A percentile compares a stretch with the other conserved stretches of the same genome.
These are phyloP conservation scores for Huntiella decipiens DNA, from an alignment of 2,329 filamentous ascomycete species.

Conservation along the genomic window DNA sequence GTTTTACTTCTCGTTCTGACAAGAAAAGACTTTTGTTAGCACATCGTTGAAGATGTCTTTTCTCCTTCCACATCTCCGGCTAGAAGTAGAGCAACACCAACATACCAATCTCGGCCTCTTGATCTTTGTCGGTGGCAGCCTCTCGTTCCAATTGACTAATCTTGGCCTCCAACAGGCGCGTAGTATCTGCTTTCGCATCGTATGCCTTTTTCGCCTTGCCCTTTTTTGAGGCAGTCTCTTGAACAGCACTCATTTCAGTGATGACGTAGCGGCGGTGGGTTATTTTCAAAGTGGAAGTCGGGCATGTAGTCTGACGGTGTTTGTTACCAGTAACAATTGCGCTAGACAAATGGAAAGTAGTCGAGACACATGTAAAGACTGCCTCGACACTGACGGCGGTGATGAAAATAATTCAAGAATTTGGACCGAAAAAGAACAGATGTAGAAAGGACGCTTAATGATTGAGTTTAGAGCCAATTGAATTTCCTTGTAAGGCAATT, in stretches of 20 bases:
- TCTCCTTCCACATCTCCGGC: background rate
- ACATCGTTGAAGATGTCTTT: background rate
- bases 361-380: too few species aligned
- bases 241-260: background rate
- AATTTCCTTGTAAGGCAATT: too few species aligned
- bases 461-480: too few species aligned
- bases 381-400: too few species aligned
- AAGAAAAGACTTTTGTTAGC: slow-evolving; percentile 1
- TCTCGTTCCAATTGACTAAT: slow-evolving; percentile 92
- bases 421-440: too few species aligned
- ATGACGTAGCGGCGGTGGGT: too few species aligned
- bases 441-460: too few species aligned
- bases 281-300: too few species aligned
- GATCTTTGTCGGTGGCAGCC: slow-evolving; percentile 81
- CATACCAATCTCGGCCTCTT: slow-evolving; percentile 88
- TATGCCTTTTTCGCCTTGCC: slow-evolving; percentile 67
- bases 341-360: too few species aligned
- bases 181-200: slow-evolving; percentile 68
- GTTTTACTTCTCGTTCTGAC: slow-evolving; percentile 78
- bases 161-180: slow-evolving; percentile 76
- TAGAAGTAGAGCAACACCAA: background rate
- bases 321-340: too few species aligned
- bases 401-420: too few species aligned
- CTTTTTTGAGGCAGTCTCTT: slow-evolving; percentile 36
- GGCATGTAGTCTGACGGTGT: too few species aligned